Conservation (phyloP, 164 flowering plant species). For the Liquidambar formosana region DNA sequence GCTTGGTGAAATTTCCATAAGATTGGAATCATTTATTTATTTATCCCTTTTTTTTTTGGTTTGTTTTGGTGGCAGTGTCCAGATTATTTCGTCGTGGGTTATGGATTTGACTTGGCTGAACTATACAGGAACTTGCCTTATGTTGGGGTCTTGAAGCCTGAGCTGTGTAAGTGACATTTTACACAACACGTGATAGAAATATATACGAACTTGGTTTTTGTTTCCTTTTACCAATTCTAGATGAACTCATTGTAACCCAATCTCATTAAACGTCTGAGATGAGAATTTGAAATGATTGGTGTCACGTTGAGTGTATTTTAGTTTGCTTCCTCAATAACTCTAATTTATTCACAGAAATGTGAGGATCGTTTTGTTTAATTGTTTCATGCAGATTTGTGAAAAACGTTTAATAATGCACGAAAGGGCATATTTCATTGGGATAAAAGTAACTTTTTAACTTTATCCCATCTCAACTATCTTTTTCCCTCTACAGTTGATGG, state of each 20-base stretch:
- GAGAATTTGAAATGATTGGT: neutral
- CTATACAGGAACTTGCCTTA: constrained; percentile 86
- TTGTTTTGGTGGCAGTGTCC: constrained; percentile 65
- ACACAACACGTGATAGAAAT: neutral
- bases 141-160: constrained; percentile 90
- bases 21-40: neutral
- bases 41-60: neutral
- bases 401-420: too few relatives aligned
- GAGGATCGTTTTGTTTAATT: too few relatives aligned
- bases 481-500: too few relatives aligned
- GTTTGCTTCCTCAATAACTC: neutral
- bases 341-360: neutral
- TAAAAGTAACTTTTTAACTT: too few relatives aligned
- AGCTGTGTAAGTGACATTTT: constrained; percentile 49
- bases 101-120: constrained; percentile 93
- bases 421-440: too few relatives aligned
- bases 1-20: neutral
- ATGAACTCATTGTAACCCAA: neutral
- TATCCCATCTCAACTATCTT: too few relatives aligned
- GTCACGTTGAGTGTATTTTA: too few relatives aligned
- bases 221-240: too few relatives aligned
- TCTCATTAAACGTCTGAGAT: neutral
- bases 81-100: constrained; percentile 88
- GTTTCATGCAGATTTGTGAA: too few relatives aligned
- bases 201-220: neutral